Percentiles rank a stretch among this genome's conserved stretches.
phyloP scores from a whole-genome alignment of 495 filamentous ascomycete species.

The Neurospora sublineolata region DNA sequence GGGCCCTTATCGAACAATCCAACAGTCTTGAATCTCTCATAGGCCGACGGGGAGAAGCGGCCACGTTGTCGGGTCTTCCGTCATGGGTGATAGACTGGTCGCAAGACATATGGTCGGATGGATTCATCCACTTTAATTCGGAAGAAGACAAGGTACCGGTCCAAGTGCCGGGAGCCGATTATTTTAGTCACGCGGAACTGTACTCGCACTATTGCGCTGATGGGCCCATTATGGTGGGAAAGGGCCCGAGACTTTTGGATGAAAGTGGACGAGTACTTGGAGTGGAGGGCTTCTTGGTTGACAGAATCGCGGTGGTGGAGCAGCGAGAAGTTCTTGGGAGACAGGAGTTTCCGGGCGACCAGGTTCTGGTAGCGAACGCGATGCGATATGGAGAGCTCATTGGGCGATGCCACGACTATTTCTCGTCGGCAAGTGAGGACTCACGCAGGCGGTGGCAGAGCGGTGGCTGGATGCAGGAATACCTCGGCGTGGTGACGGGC shows the following conservation, averaged over 20 bases:
- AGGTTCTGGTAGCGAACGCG: background rate
- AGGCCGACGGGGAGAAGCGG: background rate
- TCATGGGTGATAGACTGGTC: background rate
- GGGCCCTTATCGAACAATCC: background rate
- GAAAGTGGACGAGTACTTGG: background rate
- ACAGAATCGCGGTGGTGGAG: background rate
- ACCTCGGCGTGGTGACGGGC: background rate
- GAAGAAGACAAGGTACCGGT: background rate
- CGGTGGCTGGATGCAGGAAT: background rate
- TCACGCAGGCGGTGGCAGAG: background rate
- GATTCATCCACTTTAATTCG: background rate
- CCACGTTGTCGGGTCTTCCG: background rate
- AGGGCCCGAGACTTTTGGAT: background rate
- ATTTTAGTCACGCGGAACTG: background rate
- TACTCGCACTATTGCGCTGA: background rate
- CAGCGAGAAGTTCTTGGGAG: background rate
- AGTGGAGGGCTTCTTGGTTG: background rate
- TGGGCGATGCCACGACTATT: background rate
- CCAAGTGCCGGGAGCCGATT: background rate
- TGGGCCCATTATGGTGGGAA: background rate
- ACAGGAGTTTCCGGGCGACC: background rate
- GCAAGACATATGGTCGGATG: background rate
- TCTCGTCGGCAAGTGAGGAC: background rate
- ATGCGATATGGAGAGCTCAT: background rate
- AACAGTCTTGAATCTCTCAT: background rate